Conservation (phyloP, 2,329 filamentous ascomycete species). For the Fusarium redolens region DNA sequence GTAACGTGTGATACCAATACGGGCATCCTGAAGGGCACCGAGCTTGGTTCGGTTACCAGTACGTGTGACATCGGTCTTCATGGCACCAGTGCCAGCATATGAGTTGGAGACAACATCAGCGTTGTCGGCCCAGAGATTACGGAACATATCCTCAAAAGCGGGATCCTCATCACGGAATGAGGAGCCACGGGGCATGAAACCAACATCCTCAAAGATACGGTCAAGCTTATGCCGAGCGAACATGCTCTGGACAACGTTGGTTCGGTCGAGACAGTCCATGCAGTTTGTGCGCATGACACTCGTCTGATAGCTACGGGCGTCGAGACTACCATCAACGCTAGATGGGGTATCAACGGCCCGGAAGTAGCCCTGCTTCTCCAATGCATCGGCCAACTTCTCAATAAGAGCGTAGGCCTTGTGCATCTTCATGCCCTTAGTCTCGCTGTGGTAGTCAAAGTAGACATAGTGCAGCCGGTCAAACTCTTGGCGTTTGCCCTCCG, state of each 20-base stretch:
- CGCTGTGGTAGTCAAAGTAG: slow-evolving; percentile 98
- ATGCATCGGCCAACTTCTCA: slow-evolving; percentile 80
- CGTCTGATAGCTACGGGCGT: slow-evolving; percentile 83
- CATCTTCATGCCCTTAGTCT: slow-evolving; percentile 95
- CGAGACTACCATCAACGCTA: slow-evolving; percentile 75
- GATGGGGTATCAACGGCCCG: slow-evolving; percentile 88
- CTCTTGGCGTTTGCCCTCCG: slow-evolving; percentile 65
- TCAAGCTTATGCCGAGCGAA: slow-evolving; percentile 89
- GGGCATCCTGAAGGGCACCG: slow-evolving; percentile 86
- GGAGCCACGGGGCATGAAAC: slow-evolving; percentile 80
- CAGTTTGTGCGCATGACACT: slow-evolving; percentile 97
- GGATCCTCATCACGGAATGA: slow-evolving; percentile 80
- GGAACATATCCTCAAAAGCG: slow-evolving; percentile 90
- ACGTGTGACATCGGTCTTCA: slow-evolving; percentile 99
- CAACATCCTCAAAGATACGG: slow-evolving; percentile 86
- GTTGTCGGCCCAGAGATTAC: slow-evolving; percentile 98
- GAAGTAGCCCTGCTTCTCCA: slow-evolving; percentile 89
- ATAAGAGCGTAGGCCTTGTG: slow-evolving; percentile 89
- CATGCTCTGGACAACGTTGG: slow-evolving; percentile 98
- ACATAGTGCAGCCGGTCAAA: slow-evolving; percentile 93
- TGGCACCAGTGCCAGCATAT: slow-evolving; percentile 94
- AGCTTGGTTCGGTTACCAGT: slow-evolving; percentile 87
- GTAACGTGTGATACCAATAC: slow-evolving; percentile 90
- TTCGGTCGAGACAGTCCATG: slow-evolving; percentile 98
- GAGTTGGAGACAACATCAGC: slow-evolving; percentile 93